Evolutionary conservation across 331 rosid genomes (phyloP).

Genomic region (Stylosanthes scabra): DNA sequence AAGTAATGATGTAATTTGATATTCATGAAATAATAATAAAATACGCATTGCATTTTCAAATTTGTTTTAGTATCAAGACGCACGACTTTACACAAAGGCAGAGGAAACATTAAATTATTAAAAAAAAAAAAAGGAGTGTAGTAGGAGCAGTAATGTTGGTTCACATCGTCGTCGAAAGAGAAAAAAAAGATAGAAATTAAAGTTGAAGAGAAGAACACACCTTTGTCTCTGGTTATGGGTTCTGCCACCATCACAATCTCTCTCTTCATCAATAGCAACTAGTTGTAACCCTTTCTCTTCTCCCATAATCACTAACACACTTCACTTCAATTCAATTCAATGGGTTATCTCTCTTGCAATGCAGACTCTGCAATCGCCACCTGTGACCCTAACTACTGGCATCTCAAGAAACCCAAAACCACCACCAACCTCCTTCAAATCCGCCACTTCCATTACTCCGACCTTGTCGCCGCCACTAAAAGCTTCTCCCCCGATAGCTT

Average conservation of each 20-base stretch:
- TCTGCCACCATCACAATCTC: constrained; percentile 35
- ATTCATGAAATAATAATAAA: too few relatives aligned
- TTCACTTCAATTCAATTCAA: constrained; percentile 6
- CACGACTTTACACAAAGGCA: constrained; percentile 60
- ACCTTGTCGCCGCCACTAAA: constrained; percentile 63
- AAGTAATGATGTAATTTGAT: too few relatives aligned
- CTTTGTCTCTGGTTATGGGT: constrained; percentile 51
- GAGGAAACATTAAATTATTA: constrained; percentile 24
- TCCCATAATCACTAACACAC: not conserved
- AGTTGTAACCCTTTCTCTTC: not conserved
- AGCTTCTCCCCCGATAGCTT: constrained; percentile 70
- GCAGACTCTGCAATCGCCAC: constrained; percentile 76
- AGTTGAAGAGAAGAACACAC: not conserved
- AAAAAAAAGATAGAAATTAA: constrained; percentile 48
- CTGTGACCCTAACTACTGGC: constrained; percentile 67
- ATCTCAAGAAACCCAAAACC: constrained; percentile 48
- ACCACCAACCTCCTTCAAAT: not conserved
- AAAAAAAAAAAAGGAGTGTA: not conserved
- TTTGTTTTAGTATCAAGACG: not conserved
- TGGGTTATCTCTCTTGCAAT: constrained; percentile 86
- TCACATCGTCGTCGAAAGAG: constrained; percentile 47
- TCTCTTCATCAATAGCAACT: not conserved
- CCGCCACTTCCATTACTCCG: constrained; percentile 51
- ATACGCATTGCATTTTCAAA: too few relatives aligned
- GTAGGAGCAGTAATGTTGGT: not conserved